A percentile compares a stretch with the other conserved stretches of the same genome.
Evolutionary conservation across 768 basidiomycete genomes (phyloP).

Genomic region (Dendrothele bispora): DNA sequence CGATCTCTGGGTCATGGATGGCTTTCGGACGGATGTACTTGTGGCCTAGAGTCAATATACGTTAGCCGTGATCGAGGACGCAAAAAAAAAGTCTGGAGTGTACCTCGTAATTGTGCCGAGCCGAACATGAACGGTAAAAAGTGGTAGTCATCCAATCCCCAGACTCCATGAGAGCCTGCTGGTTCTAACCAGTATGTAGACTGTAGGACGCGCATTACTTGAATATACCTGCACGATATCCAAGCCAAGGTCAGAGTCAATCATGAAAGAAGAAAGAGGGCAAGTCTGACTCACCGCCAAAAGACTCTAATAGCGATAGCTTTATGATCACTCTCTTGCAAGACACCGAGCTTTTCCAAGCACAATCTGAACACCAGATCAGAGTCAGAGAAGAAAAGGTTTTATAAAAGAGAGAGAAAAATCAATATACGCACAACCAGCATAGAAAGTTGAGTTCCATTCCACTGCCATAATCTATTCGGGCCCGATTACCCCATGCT

Average conservation of each 20-base stretch:
- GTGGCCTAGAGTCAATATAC: slow-evolving; percentile 66
- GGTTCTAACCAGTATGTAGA: slow-evolving; percentile 97
- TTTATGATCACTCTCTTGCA: slow-evolving; percentile 63
- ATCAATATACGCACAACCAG: slow-evolving; percentile 72
- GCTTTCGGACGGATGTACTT: slow-evolving; percentile 89
- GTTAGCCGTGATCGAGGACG: background rate
- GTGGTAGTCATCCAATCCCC: slow-evolving; percentile 97
- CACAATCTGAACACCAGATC: slow-evolving; percentile 62
- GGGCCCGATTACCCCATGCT: slow-evolving; percentile 86
- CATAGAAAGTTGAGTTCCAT: slow-evolving; percentile 99
- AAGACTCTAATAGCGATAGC: slow-evolving; percentile 84
- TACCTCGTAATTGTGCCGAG: slow-evolving; percentile 72
- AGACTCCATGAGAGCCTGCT: slow-evolving; percentile 98
- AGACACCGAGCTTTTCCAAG: slow-evolving; percentile 67
- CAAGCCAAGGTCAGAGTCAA: slow-evolving; percentile 31
- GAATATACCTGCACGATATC: slow-evolving; percentile 72
- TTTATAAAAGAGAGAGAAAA: too few species aligned
- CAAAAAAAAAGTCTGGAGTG: background rate
- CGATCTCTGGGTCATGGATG: slow-evolving; percentile 87
- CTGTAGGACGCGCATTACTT: slow-evolving; percentile 83
- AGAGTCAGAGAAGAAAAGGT: background rate
- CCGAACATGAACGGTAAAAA: slow-evolving; percentile 92
- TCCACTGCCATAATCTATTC: slow-evolving; percentile 99
- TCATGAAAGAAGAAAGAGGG: background rate
- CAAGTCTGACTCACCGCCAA: slow-evolving; percentile 63